Evolutionary conservation across 495 filamentous ascomycete species (phyloP).

Genomic region (Neurospora cerealis): DNA sequence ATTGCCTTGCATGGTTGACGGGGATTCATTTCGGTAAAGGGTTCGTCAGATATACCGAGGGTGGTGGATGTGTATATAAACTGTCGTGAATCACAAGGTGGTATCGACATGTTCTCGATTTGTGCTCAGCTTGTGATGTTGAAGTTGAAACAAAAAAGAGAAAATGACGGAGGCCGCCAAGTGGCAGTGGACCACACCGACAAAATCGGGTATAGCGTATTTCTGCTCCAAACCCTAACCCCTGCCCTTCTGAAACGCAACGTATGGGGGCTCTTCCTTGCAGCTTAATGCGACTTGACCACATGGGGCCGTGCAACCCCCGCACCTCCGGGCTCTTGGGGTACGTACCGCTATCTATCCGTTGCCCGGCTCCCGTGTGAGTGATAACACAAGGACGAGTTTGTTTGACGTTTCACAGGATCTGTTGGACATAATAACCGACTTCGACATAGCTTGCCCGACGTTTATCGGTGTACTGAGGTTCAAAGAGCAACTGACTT

Average conservation of each 20-base stretch:
- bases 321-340: neutral
- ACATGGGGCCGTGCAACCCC: neutral
- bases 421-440: neutral
- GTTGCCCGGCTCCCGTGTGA: neutral
- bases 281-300: neutral
- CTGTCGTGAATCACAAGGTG: neutral
- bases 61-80: neutral
- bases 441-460: neutral
- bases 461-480: neutral
- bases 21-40: neutral
- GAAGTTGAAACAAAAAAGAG: neutral
- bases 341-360: neutral
- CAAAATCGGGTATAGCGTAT: neutral
- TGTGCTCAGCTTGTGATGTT: neutral
- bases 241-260: neutral
- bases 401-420: neutral
- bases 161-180: neutral
- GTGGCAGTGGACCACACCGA: neutral
- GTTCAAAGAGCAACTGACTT: neutral
- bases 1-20: neutral
- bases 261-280: neutral
- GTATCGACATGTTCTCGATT: neutral
- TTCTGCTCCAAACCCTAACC: neutral
- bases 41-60: neutral
- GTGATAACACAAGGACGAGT: neutral